A percentile compares a stretch with the other conserved stretches of the same genome.
These are phyloP conservation scores for Cytospora piceicola DNA, from an alignment of 2,329 filamentous ascomycete genomes.

Conservation along the genomic window DNA sequence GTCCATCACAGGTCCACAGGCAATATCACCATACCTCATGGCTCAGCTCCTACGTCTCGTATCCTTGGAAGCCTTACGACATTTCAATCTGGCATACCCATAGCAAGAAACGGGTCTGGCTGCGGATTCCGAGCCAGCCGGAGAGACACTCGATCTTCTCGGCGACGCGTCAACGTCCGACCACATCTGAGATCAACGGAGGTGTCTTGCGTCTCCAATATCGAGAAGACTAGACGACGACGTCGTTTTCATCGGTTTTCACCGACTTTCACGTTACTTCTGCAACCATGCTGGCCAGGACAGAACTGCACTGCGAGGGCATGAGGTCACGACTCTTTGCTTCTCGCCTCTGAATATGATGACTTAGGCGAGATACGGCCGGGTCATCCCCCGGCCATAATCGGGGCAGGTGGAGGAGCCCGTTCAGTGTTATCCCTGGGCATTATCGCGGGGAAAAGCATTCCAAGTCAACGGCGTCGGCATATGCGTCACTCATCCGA, in stretches of 20 bases:
- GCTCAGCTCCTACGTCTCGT: constrained; percentile 8
- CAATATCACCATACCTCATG: constrained; percentile 29
- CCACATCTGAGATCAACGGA: constrained; percentile 3
- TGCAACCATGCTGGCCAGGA: constrained; percentile 7
- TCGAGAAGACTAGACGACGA: constrained; percentile 1
- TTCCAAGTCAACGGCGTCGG: not conserved
- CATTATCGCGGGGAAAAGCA: not conserved
- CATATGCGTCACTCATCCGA: not conserved
- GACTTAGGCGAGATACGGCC: not conserved
- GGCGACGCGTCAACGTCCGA: not conserved
- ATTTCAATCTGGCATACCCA: not conserved
- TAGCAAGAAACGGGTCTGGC: not conserved
- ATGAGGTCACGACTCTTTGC: not conserved
- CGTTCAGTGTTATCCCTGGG: not conserved
- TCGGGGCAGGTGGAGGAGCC: not conserved
- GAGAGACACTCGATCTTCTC: not conserved
- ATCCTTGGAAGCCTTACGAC: not conserved
- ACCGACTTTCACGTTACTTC: constrained; percentile 14
- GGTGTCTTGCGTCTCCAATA: constrained; percentile 6
- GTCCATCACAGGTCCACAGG: constrained; percentile 24
- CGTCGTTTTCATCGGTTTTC: constrained; percentile 4
- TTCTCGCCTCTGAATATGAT: not conserved
- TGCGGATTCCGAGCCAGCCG: not conserved
- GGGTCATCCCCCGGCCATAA: not conserved
- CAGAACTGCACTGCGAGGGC: not conserved